Evolutionary conservation across 805 yeast genomes (phyloP).

Genomic region (Pichia ethanolica): DNA sequence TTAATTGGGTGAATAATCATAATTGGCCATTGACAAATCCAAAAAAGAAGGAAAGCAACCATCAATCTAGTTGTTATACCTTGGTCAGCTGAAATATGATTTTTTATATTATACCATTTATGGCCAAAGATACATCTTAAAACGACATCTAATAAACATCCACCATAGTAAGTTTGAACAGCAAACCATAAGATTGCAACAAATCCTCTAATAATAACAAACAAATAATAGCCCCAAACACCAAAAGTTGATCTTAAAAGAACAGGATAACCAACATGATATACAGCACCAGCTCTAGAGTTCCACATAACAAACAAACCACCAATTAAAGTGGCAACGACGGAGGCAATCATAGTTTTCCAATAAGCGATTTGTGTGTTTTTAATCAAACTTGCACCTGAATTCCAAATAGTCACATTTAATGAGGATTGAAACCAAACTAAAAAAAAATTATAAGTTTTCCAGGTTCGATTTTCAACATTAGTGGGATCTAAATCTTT

Average conservation of each 20-base stretch:
- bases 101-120: slow-evolving; percentile 31
- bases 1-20: slow-evolving; percentile 38
- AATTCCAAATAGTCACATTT: slow-evolving; percentile 26
- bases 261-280: slow-evolving; percentile 45
- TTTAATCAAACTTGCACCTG: slow-evolving; percentile 23
- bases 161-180: slow-evolving; percentile 41
- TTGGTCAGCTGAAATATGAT: slow-evolving; percentile 32
- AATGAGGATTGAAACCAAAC: slow-evolving; percentile 22
- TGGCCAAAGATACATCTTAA: slow-evolving; percentile 30
- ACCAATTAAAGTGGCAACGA: slow-evolving; percentile 41
- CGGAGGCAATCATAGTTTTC: slow-evolving; percentile 37
- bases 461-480: slow-evolving; percentile 31
- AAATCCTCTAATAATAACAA: slow-evolving; percentile 37
- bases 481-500: slow-evolving; percentile 34
- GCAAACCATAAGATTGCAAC: slow-evolving; percentile 42
- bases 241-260: slow-evolving; percentile 40
- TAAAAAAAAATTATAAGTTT: slow-evolving; percentile 18
- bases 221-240: slow-evolving; percentile 36
- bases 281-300: slow-evolving; percentile 41
- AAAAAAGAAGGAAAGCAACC: slow-evolving; percentile 38
- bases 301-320: slow-evolving; percentile 37
- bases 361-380: slow-evolving; percentile 22
- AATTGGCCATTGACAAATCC: slow-evolving; percentile 34
- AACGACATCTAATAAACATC: slow-evolving; percentile 33
- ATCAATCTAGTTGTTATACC: slow-evolving; percentile 35